Evolutionary conservation across 2,329 filamentous ascomycete genomes (phyloP).

Genomic region (Neonectria hederae): DNA sequence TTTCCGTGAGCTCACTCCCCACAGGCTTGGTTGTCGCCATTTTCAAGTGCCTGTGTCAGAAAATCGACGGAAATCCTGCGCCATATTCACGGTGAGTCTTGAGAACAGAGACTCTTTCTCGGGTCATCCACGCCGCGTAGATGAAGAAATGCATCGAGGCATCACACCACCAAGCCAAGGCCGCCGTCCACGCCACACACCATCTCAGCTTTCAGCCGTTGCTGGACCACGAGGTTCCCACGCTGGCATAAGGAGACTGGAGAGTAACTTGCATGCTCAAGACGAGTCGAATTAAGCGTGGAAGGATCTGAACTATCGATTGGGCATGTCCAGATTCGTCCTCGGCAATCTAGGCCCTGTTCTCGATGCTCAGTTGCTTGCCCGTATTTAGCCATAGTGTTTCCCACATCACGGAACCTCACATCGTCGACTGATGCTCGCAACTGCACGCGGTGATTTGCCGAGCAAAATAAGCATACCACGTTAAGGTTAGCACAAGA

Average conservation of each 20-base stretch:
- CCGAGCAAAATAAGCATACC: conserved; percentile 9
- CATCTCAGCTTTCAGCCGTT: conserved; percentile 7
- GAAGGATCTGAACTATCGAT: background rate
- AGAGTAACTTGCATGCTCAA: background rate
- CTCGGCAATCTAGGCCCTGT: background rate
- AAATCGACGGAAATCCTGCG: background rate
- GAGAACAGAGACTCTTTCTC: background rate
- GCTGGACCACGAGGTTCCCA: background rate
- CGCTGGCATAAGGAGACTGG: background rate
- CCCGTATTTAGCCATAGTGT: background rate
- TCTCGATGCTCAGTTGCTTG: background rate
- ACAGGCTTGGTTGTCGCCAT: conserved; percentile 13
- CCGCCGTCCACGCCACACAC: background rate
- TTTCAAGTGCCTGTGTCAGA: background rate
- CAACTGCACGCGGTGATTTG: background rate
- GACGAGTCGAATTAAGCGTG: background rate
- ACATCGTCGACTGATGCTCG: background rate
- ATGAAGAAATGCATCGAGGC: background rate
- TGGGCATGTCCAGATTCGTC: background rate
- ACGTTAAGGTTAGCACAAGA: background rate
- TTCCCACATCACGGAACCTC: background rate
- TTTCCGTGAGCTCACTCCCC: conserved; percentile 2
- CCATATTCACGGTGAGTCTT: background rate
- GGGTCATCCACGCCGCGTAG: background rate
- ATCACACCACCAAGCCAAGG: background rate